phyloP scores from a whole-genome alignment of 176 grass and related monocot genomes.

The Triticum monococcum region DNA sequence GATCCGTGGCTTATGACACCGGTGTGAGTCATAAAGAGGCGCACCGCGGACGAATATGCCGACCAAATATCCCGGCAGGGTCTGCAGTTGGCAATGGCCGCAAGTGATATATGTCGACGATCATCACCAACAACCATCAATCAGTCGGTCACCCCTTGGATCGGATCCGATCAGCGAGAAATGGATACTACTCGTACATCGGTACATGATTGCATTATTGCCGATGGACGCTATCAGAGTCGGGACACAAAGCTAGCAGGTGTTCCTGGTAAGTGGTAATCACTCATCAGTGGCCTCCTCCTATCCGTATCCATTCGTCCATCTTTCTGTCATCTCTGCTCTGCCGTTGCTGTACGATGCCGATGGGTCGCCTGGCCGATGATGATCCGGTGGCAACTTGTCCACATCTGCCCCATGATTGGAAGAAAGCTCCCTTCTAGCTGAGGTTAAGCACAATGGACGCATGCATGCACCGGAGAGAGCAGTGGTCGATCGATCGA shows the following conservation, averaged over 20 bases:
- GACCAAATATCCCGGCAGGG: neutral
- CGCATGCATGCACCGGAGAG: neutral
- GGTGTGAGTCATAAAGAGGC: slow-evolving; percentile 43
- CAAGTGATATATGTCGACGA: neutral
- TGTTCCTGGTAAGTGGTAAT: neutral
- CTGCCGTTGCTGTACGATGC: neutral
- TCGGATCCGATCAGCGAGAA: neutral
- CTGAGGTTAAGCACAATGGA: neutral
- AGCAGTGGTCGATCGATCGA: neutral
- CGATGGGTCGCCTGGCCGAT: neutral
- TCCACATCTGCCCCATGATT: neutral
- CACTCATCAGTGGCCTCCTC: neutral
- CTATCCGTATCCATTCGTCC: neutral
- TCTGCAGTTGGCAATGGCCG: neutral
- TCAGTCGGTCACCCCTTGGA: neutral
- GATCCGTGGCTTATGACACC: slow-evolving; percentile 17
- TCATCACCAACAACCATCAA: neutral
- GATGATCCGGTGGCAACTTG: neutral
- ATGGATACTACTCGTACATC: neutral
- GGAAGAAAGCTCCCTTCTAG: neutral
- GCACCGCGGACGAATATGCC: neutral
- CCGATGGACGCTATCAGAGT: neutral
- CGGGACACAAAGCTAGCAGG: neutral
- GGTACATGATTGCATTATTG: neutral
- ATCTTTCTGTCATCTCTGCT: neutral